phyloP scores from a whole-genome alignment of 2,329 filamentous ascomycete genomes.

The Colletotrichum kahawae region DNA sequence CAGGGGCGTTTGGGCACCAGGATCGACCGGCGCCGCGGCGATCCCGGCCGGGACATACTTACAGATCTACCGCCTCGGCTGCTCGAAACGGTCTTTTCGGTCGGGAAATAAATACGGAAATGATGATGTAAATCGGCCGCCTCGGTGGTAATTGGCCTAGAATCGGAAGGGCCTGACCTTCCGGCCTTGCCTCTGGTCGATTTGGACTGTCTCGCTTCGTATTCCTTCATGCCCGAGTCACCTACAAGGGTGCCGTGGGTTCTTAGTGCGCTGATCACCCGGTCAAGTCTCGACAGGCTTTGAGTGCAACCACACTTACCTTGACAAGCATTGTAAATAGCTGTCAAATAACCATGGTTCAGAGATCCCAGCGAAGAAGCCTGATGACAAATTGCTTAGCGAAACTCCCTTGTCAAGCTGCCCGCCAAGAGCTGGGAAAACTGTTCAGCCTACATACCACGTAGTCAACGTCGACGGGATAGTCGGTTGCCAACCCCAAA shows the following conservation, averaged over 20 bases:
- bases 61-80: constrained; percentile 69
- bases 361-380: constrained; percentile 83
- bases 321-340: constrained; percentile 60
- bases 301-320: constrained; percentile 39
- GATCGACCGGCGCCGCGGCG: constrained; percentile 13
- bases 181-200: constrained; percentile 31
- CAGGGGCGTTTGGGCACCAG: background rate
- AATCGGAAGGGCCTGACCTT: background rate
- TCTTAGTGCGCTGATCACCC: background rate
- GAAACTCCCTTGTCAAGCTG: constrained; percentile 18
- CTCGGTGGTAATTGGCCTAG: constrained; percentile 1
- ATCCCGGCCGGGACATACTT: constrained; percentile 29
- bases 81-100: constrained; percentile 66
- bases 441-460: constrained; percentile 54
- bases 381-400: constrained; percentile 40
- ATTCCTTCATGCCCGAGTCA: constrained; percentile 51
- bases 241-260: constrained; percentile 27
- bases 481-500: constrained; percentile 63
- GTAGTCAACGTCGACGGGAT: constrained; percentile 72
- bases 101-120: constrained; percentile 84
- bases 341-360: constrained; percentile 68
- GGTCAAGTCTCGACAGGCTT: background rate
- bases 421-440: constrained; percentile 1
- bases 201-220: constrained; percentile 41
- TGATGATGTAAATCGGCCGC: constrained; percentile 42